Percentiles rank a stretch among this genome's conserved stretches.
Conservation (phyloP, 371 early-diverging fungal genomes). For the Blyttiomyces sp. region DNA sequence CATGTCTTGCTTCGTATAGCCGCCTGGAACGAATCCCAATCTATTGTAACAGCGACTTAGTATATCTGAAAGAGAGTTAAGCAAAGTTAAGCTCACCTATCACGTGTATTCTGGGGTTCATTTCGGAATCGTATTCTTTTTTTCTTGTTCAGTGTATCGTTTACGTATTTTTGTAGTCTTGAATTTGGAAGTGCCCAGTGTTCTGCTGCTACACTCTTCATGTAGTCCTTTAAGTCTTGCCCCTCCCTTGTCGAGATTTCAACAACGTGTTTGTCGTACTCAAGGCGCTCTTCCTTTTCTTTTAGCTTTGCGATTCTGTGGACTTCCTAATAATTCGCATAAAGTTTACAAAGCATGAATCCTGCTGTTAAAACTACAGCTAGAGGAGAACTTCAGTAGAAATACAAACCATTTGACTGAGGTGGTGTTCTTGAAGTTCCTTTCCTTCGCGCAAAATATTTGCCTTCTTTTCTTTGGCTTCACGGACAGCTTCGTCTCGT, state of each 20-base stretch:
- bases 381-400: too few species aligned
- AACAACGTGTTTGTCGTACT: background rate
- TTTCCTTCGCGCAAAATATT: constrained; percentile 12
- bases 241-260: constrained; percentile 10
- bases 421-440: constrained; percentile 25
- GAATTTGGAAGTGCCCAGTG: constrained; percentile 38
- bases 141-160: background rate
- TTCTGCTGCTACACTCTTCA: constrained; percentile 28
- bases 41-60: too few species aligned
- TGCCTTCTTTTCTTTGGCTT: constrained; percentile 2
- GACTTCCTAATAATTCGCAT: background rate
- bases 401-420: constrained; percentile 34
- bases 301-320: background rate
- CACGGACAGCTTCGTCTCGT: constrained; percentile 14
- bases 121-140: background rate
- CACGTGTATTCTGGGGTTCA: background rate
- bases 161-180: constrained; percentile 30
- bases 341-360: background rate
- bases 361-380: background rate
- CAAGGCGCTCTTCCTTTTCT: constrained; percentile 8
- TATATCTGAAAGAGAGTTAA: too few species aligned
- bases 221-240: constrained; percentile 29
- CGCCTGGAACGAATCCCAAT: constrained; percentile 12
- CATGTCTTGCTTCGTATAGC: constrained; percentile 5
- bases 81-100: background rate